Base-by-base conservation (phyloP, 305 asterid species). In the Petunia hybrid region DNA sequence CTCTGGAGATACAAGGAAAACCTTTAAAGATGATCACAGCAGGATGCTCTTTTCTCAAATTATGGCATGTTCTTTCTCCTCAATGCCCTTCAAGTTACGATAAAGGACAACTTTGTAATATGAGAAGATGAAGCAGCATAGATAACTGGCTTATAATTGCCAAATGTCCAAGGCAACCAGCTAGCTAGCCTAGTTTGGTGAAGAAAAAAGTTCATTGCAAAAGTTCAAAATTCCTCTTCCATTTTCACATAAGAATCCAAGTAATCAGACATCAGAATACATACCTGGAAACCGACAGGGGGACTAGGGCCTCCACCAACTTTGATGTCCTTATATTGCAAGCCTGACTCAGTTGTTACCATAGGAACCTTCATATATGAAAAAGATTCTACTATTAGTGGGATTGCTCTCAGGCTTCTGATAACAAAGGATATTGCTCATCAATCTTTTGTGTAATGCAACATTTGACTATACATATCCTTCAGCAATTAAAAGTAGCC, bases 201-300 rank as follows among this genome's bases (percentile, higher is more conserved):
- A 51, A 74, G 40, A 43, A 69, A 40, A 45, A 16, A 16, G 5
- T 43, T 69, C 40, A 69, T 69, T 8, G 76, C 57, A 69, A 22
- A 22, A 0, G 31, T 22, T 57, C 1, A 2, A 35, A 36, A 6
- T 51, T 13, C 12, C 14, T 53, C 64, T 42, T 74, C 36, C 78
- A 36, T 8, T 74, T 38, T 13, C 36, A 74, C 64, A 74, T 53
- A 36, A 13, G 48, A 73, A 68, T n/a, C 76, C 9, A 16, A 74
- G 61, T 79, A 81, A 22, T 56, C 36, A 41, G 51, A 63, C 40
- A 78, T 63, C 36, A 42, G 74, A 63, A 81, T 76, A 48, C 41
- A n/a, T 90, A 94, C 99, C 97, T 96, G 99, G 89, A 90, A 96
- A 76, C 99, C 99, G 84, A 92, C 84, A 14, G 99, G 99, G 43